Percentiles rank a stretch among this genome's conserved stretches.
Evolutionary conservation across 768 basidiomycete species (phyloP).

Genomic region (Mycena amicta): DNA sequence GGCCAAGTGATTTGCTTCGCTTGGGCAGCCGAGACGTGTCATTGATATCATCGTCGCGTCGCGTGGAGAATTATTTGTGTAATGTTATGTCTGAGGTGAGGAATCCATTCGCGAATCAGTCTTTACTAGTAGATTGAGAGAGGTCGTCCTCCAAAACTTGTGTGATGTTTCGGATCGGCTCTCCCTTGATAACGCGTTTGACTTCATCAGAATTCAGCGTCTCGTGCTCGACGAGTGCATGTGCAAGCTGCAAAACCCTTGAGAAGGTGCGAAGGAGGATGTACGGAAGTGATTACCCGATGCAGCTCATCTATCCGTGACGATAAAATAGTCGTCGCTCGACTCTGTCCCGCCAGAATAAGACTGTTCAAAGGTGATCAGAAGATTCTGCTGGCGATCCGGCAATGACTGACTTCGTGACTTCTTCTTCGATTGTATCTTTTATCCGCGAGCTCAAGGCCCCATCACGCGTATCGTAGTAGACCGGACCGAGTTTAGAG

Average conservation of each 20-base stretch:
- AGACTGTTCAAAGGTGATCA: conserved; percentile 40
- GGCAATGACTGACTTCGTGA: conserved; percentile 61
- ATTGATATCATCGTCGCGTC: not conserved
- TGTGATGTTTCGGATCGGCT: conserved; percentile 70
- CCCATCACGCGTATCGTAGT: conserved; percentile 72
- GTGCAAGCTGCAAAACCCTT: conserved; percentile 64
- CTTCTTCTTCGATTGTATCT: conserved; percentile 87
- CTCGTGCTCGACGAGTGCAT: conserved; percentile 93
- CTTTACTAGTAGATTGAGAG: conserved; percentile 29
- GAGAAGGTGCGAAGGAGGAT: conserved; percentile 13
- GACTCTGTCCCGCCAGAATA: conserved; percentile 68
- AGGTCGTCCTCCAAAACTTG: conserved; percentile 67
- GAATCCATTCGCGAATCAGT: not conserved
- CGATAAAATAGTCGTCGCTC: conserved; percentile 66
- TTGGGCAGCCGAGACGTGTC: not conserved
- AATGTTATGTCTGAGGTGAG: not conserved
- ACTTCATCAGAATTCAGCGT: conserved; percentile 89
- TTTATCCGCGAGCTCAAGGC: conserved; percentile 73
- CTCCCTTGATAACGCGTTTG: conserved; percentile 79
- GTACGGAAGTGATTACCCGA: conserved; percentile 47
- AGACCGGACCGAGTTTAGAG: conserved; percentile 84
- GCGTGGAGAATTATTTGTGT: not conserved
- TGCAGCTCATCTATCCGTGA: conserved; percentile 76
- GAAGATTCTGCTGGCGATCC: conserved; percentile 7
- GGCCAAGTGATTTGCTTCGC: not conserved